These are phyloP conservation scores for Pseudogymnoascus sp. DNA, from an alignment of 2,329 filamentous ascomycete genomes.

Conservation along the genomic window DNA sequence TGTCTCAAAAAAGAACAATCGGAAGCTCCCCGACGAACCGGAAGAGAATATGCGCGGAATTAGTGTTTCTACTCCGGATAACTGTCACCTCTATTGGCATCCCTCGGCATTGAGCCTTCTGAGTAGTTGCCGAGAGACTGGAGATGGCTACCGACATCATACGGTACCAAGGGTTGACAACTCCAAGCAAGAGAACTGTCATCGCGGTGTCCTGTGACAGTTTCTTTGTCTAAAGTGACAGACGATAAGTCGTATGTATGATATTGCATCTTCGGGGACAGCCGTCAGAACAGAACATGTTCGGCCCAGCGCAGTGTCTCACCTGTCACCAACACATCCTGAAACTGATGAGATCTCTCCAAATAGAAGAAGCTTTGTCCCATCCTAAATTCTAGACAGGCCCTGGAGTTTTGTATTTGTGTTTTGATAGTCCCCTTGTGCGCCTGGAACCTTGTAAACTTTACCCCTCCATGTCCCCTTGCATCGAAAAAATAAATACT, in stretches of 20 bases:
- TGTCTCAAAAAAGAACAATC: conserved; percentile 7
- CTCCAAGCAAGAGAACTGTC: neutral
- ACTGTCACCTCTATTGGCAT: neutral
- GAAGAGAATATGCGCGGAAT: neutral
- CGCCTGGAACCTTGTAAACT: neutral
- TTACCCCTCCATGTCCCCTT: neutral
- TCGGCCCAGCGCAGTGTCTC: neutral
- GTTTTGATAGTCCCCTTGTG: neutral
- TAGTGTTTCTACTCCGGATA: neutral
- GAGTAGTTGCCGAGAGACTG: neutral
- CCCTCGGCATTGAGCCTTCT: neutral
- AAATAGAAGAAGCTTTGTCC: neutral
- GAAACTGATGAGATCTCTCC: neutral
- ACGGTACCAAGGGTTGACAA: neutral
- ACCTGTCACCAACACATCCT: neutral
- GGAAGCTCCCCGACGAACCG: neutral
- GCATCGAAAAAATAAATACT: neutral
- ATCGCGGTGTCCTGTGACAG: neutral
- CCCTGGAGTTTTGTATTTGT: neutral
- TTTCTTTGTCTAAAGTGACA: neutral
- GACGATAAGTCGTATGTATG: neutral
- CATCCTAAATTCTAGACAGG: neutral
- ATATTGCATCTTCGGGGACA: neutral
- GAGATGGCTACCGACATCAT: neutral
- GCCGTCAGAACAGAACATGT: neutral